phyloP scores from a whole-genome alignment of 2,329 filamentous ascomycete species.

The Ophiostoma fasciatum region DNA sequence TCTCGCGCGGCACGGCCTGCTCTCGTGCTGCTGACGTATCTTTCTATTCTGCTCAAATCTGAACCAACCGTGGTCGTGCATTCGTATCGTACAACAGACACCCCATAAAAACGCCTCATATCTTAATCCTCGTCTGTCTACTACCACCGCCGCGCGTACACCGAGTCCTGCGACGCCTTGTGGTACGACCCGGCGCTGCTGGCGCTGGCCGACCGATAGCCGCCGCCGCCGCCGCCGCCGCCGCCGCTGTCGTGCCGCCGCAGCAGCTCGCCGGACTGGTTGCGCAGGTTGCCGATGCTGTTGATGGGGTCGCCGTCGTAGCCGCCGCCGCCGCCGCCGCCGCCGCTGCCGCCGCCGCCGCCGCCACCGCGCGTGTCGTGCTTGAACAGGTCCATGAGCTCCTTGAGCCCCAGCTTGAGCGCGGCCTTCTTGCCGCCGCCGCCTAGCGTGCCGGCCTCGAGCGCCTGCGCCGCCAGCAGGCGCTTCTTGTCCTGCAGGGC shows the following conservation, averaged over 20 bases:
- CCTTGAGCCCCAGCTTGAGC: constrained; percentile 78
- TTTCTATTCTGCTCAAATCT: too few relatives aligned
- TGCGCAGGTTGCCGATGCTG: constrained; percentile 1
- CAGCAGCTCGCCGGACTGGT: constrained; percentile 4
- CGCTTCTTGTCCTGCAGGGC: constrained; percentile 89
- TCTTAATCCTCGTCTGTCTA: not conserved
- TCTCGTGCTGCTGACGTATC: too few relatives aligned
- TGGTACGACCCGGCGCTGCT: too few relatives aligned
- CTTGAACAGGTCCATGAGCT: constrained; percentile 83
- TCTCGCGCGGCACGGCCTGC: too few relatives aligned
- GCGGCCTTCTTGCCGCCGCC: constrained; percentile 28
- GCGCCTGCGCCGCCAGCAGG: constrained; percentile 76
- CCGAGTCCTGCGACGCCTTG: constrained; percentile 4
- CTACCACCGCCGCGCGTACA: constrained; percentile 10
- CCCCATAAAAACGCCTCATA: not conserved
- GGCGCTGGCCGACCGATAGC: too few relatives aligned
- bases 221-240: not conserved
- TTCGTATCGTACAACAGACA: not conserved
- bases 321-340: not conserved
- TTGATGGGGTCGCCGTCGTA: not conserved
- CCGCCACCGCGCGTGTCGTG: constrained; percentile 30
- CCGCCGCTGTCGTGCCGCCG: constrained; percentile 1
- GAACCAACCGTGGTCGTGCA: too few relatives aligned
- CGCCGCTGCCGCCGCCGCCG: not conserved
- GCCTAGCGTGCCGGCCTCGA: constrained; percentile 54